Base-by-base conservation (phyloP, 176 grass and related monocot species). In the Oryza punctata region DNA sequence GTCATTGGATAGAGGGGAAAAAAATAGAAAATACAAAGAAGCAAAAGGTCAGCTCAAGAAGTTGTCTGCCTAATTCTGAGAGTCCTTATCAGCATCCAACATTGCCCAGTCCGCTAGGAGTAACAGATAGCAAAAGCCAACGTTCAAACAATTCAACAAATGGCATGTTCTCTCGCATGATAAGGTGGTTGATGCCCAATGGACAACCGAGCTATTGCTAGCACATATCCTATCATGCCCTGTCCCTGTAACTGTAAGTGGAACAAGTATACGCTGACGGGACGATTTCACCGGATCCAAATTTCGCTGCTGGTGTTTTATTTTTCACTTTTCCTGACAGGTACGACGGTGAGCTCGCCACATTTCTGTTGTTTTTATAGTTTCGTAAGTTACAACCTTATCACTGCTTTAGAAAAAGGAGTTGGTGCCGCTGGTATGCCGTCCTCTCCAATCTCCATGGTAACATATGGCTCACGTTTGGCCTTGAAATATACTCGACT, bases 261-360 rank as follows among this genome's bases (percentile, higher is more conserved):
- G 80, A 72, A 69, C 54, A 82, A 41, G 80, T 73, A 69, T 25
- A 21, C 23, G 37, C 28, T 65, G 45, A 72, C 63, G 69, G 16
- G 33, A 29, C 14, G 18, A 49, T 65, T 24, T 74, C 57, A 65
- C 38, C 16, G 25, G 24, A 37, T 49, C 40, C 40, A 41, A 9
- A 10, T 41, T 41, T 41, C 10, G 40, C 40, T 78, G 8, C 1
- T 28, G 10, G n/a, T 18, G 57, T 27, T 26, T 9, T 35, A 35
- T 4, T 5, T 63, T 12, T 21, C 12, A 35, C 0, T 5, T 63
- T 12, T 21, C 12, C 3, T 9, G 1, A 15, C 10, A 0, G 11
- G 44, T 5, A 18, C 44, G 61, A 30, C 45, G 25, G 45, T n/a
- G 4, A 4, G 21, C 24, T 12, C 21, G 76, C 40, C 19, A 30